Evolutionary conservation across 164 flowering plant genomes (phyloP), one percentile per base, ranked within the genome.

Genomic region (Stephania yunnanensis): DNA sequence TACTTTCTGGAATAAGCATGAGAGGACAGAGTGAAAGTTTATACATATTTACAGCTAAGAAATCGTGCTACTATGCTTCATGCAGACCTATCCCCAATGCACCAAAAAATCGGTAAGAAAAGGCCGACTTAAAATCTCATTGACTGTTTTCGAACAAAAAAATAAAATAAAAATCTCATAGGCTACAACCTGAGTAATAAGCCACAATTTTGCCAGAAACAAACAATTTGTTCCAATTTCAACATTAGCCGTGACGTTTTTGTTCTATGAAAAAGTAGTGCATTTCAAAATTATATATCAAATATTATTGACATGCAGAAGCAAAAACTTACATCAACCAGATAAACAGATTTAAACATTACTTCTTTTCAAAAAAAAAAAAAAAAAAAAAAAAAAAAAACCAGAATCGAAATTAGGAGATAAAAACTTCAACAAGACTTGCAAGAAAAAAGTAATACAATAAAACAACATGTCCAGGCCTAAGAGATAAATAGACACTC

Each of bases 1-100:
- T 48, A 92, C 93, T 86, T 85, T 78, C 95, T 94, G 80, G 79
- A 85, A 80, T 5, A 69, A 30, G 20, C 22, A 75, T 22, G 20
- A 55, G 5, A 50, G 72, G 10, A 42, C 68, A 1, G 29, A 29
- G 31, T 15, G 42, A 31, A 36, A 68, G 4, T 53, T 61, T 20
- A 17, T 61, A 61, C 3, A 61, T 7, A 36, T 36, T 58, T 17
- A 61, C 66, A 61, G 20, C 7, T 25, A 6, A 15, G 5, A 19
- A 61, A 61, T 25, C 66, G 20, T 61, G 66, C 66, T 17, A 61
- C 66, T 20, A 61, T 61, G 66, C n/a, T 61, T 61, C 66, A 61
- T 61, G 66, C 66, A 61, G 66, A 19, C 8, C 25, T 61, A 61
- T 61, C n/a, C 7, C 8, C 25, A 19, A 61, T 61, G 20, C 25